Conservation (phyloP, 768 basidiomycete genomes). For the Trametes cinnabarina region DNA sequence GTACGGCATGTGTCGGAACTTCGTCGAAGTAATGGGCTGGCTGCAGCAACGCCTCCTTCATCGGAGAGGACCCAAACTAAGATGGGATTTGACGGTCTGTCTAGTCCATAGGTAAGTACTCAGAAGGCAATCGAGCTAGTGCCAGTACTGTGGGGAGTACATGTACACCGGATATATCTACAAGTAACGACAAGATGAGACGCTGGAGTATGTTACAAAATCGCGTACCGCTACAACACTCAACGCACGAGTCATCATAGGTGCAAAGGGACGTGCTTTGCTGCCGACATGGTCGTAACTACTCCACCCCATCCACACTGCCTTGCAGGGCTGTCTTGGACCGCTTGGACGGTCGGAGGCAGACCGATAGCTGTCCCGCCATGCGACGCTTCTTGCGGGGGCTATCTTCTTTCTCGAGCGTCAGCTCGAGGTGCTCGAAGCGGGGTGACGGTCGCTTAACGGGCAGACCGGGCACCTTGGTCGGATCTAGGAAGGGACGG, state of each 20-base stretch:
- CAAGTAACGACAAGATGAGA: not conserved
- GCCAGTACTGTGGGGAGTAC: not conserved
- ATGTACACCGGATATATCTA: not conserved
- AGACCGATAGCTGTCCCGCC: slow-evolving; percentile 12
- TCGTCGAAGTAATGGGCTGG: not conserved
- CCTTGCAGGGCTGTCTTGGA: not conserved
- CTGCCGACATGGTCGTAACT: not conserved
- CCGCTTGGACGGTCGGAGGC: not conserved
- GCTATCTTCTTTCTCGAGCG: slow-evolving; percentile 21
- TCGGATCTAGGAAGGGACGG: not conserved
- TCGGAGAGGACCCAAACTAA: too few species aligned
- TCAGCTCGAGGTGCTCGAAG: slow-evolving; percentile 36
- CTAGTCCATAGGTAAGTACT: too few species aligned
- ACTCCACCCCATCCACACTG: not conserved
- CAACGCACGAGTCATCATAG: not conserved
- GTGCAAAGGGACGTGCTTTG: too few species aligned
- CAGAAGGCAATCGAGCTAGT: too few species aligned
- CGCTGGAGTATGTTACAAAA: not conserved
- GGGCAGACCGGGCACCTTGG: slow-evolving; percentile 40
- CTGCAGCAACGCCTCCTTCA: too few species aligned
- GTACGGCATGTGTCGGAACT: not conserved
- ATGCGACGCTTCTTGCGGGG: slow-evolving; percentile 19
- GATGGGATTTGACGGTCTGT: too few species aligned
- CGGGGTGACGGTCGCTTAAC: slow-evolving; percentile 34
- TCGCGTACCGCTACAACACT: not conserved